Conservation (phyloP, 2,329 filamentous ascomycete genomes). For the Colletotrichum sp. region DNA sequence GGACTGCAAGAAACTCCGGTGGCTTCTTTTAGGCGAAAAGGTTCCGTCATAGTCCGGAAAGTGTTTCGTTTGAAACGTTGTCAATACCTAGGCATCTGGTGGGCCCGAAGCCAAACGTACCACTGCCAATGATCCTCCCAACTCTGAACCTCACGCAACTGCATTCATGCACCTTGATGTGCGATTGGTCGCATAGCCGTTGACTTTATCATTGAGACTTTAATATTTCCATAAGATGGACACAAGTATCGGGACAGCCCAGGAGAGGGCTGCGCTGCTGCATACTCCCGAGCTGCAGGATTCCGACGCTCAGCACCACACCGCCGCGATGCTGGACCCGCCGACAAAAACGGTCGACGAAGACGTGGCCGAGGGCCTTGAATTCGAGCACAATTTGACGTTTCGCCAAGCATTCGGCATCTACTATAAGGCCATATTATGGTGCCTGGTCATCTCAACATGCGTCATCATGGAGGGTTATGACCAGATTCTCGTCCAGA, state of each 20-base stretch:
- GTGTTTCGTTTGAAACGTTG: not conserved
- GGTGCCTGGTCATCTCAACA: not conserved
- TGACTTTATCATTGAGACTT: not conserved
- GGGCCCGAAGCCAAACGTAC: not conserved
- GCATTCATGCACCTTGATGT: not conserved
- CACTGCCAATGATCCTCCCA: not conserved
- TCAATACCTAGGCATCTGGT: not conserved
- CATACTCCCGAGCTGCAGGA: not conserved
- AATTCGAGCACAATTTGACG: not conserved
- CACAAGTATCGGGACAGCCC: not conserved
- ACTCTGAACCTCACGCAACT: not conserved
- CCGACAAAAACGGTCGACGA: not conserved
- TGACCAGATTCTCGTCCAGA: slow-evolving; percentile 25
- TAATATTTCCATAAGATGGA: not conserved
- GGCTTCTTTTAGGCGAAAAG: not conserved
- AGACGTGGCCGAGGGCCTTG: not conserved
- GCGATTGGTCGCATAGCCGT: not conserved
- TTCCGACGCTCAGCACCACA: not conserved
- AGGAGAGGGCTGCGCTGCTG: not conserved
- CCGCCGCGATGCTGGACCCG: not conserved
- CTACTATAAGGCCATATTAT: not conserved
- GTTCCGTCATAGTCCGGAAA: not conserved
- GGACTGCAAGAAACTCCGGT: not conserved
- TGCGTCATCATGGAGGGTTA: slow-evolving; percentile 13
- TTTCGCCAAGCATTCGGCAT: not conserved